Percentiles rank a stretch among this genome's conserved stretches.
Conservation (phyloP, 495 filamentous ascomycete species). For the Neurospora intermedia region DNA sequence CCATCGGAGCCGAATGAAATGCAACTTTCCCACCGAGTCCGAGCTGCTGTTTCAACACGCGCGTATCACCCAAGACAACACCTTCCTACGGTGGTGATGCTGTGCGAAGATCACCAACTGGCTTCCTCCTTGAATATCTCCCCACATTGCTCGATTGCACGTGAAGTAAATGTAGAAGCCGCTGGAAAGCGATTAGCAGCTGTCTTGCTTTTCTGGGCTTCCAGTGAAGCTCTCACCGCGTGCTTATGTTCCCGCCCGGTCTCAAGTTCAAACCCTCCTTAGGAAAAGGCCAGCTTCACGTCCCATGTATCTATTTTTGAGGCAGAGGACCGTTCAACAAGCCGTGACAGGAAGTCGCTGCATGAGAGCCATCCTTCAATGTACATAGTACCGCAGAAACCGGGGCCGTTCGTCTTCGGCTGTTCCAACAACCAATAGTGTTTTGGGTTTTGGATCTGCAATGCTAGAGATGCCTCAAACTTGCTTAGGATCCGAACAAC, state of each 20-base stretch:
- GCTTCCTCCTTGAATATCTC: background rate
- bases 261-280: background rate
- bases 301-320: background rate
- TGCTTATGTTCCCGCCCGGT: background rate
- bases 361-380: background rate
- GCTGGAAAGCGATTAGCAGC: background rate
- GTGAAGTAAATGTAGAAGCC: background rate
- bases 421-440: too few relatives aligned
- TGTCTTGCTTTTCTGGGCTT: background rate
- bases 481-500: too few relatives aligned
- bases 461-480: too few relatives aligned
- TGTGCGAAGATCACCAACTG: background rate
- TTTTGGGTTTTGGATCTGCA: too few relatives aligned
- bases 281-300: background rate
- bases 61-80: background rate
- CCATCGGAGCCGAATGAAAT: background rate
- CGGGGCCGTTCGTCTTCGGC: background rate
- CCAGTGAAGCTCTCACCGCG: background rate
- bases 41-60: background rate
- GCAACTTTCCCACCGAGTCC: background rate
- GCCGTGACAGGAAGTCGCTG: background rate
- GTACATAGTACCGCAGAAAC: background rate
- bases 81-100: background rate
- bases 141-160: background rate
- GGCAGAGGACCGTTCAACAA: background rate